Evolutionary conservation across 2,329 filamentous ascomycete genomes (phyloP).

Genomic region (Aureobasidium uvarum): DNA sequence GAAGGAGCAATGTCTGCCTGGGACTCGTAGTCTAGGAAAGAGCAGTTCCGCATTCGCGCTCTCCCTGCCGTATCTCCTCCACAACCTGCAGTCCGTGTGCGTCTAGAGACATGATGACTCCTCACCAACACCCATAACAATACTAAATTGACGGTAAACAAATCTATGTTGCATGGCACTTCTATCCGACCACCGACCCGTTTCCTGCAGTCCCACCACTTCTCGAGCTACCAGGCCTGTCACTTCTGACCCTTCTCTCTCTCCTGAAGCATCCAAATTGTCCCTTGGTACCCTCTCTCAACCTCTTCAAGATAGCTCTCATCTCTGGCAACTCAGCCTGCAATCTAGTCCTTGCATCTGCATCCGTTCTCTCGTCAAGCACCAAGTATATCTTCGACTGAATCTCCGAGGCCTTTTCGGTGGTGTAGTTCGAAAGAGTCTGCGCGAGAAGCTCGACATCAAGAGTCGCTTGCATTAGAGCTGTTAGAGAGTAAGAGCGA

Average conservation of each 20-base stretch:
- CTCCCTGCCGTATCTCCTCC: neutral
- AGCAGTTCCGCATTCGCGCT: neutral
- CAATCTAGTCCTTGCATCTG: conserved; percentile 72
- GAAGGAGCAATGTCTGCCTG: neutral
- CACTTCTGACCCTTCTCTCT: conserved; percentile 29
- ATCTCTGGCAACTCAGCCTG: conserved; percentile 89
- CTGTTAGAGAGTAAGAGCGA: conserved; percentile 67
- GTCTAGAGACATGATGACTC: neutral
- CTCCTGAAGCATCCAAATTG: conserved; percentile 60
- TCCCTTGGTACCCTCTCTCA: conserved; percentile 76
- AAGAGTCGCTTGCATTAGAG: conserved; percentile 93
- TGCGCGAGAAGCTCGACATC: conserved; percentile 97
- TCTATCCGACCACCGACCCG: conserved; percentile 11
- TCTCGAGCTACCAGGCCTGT: conserved; percentile 19
- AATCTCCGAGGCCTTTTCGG: conserved; percentile 72
- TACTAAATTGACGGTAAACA: neutral
- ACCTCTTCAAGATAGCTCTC: conserved; percentile 78
- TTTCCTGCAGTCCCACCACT: conserved; percentile 6
- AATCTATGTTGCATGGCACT: neutral
- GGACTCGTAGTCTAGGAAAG: neutral
- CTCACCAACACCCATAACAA: neutral
- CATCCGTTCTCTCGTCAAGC: conserved; percentile 84
- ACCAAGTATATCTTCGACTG: conserved; percentile 92
- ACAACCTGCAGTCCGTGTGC: neutral
- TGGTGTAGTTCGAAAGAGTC: conserved; percentile 86